Evolutionary conservation across 2,329 filamentous ascomycete species (phyloP).

Genomic region (Rhinocladiella similis): DNA sequence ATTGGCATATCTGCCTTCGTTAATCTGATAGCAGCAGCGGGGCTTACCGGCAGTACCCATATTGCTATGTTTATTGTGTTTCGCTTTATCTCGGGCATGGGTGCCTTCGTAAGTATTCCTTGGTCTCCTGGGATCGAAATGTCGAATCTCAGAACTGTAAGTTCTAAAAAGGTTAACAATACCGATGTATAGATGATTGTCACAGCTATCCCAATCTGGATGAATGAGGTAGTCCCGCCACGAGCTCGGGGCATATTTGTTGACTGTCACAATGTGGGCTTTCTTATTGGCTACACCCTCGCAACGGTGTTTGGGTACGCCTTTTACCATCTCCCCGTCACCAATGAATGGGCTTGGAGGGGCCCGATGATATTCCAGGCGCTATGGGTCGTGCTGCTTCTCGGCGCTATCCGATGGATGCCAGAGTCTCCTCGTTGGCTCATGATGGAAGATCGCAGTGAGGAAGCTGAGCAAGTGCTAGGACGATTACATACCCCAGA

Average conservation of each 20-base stretch:
- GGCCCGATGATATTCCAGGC: slow-evolving; percentile 14
- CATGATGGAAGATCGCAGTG: slow-evolving; percentile 55
- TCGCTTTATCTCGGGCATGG: slow-evolving; percentile 40
- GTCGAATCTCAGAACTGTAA: too few relatives aligned
- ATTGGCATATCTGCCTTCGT: slow-evolving; percentile 37
- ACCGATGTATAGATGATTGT: slow-evolving; percentile 30
- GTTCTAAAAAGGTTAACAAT: too few relatives aligned
- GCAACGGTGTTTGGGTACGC: slow-evolving; percentile 15
- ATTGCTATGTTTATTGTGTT: slow-evolving; percentile 34
- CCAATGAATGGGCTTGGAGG: slow-evolving; percentile 18
- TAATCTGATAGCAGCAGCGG: slow-evolving; percentile 35
- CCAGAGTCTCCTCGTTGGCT: slow-evolving; percentile 62
- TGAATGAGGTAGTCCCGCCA: slow-evolving; percentile 16
- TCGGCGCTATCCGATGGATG: slow-evolving; percentile 44
- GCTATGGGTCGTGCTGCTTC: slow-evolving; percentile 10
- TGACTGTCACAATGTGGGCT: slow-evolving; percentile 15
- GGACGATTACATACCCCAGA: slow-evolving; percentile 6
- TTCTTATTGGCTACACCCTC: slow-evolving; percentile 20
- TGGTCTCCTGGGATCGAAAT: too few relatives aligned
- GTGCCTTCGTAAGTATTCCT: too few relatives aligned
- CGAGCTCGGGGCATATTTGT: slow-evolving; percentile 13
- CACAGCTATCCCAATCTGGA: slow-evolving; percentile 19
- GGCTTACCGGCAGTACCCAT: slow-evolving; percentile 36
- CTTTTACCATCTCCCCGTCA: slow-evolving; percentile 16
- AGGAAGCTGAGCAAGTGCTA: slow-evolving; percentile 46